Base-by-base conservation (phyloP, 2,329 filamentous ascomycete species). In the Cadophora gregata region DNA sequence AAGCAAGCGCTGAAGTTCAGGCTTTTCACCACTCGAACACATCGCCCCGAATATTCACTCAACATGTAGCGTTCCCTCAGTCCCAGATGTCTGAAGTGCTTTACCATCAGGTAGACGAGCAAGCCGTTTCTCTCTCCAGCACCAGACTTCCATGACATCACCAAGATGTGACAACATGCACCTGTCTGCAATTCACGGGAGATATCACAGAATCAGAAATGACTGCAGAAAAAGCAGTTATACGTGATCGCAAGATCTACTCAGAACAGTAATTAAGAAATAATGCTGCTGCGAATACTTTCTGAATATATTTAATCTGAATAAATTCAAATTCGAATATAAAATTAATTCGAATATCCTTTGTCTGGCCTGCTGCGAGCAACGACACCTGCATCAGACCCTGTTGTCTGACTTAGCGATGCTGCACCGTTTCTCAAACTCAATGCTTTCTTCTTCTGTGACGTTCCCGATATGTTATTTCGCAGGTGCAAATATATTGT, bases 231-330 rank as follows among this genome's bases (percentile, higher is more conserved):
- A 56, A 56, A 24, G 51, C 51, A 36, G 19, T 56, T 9, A 24
- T 36, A 14, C 50, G 21, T 21, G 12, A 36, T 56, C 51, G 51
- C 29, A 56, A 56, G 29, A 6, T 56, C 31, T 56, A 56, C 51
- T 24, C 8, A 24, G 16, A 33, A 21, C 2, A 12, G 29, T 4
- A 33, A 29, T 29, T 21, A 7, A 36, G 1, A 51, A 29, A 51
- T 7, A 29, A 16, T n/a, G 8, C 16, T 3, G 5, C 1, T 1
- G 19, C 4, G 19, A 56, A 36, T n/a, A 56, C 14, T 1, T 33
- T 3, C 14, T 56, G 19, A 21, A 36, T 56, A 36, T 19, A 7
- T 36, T 19, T 50, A 31, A 36, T 56, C 24, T 12, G 29, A 36
- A 21, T 38, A 25, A 21, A 14, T 58, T 24, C n/a, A n/a, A n/a